Base-by-base conservation (phyloP, 2,329 filamentous ascomycete genomes). In the Trichoderma hamatum region DNA sequence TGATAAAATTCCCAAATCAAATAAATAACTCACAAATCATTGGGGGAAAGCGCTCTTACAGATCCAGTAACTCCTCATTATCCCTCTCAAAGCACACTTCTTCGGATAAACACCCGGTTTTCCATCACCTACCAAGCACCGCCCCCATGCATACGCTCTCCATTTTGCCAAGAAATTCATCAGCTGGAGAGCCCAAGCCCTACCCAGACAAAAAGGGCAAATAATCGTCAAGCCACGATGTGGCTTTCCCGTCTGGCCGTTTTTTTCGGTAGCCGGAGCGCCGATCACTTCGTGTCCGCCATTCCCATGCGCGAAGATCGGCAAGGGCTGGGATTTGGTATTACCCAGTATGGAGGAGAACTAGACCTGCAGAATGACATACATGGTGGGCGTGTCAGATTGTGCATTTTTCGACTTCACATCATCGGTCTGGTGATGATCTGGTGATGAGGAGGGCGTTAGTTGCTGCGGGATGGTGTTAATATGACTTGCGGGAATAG, bases 201-300 rank as follows among this genome's bases (percentile, higher is more conserved):
- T 32, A 21, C 7, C 7, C 21, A n/a, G 34, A 46, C 46, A 49
- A 13, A 24, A 49, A 49, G 10, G 46, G 39, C 7, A 43, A 49
- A 56, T 13, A 32, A 56, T 21, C 24, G 54, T 9, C 51, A 28
- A 26, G 26, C 51, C 54, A 19, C 54, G 54, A 28, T 32, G 54
- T 56, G 54, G 54, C 54, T 56, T 56, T 56, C 14, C 54, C 51
- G 4, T n/a, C 28, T 19, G 54, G 52, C 28, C 49, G 30, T 39
- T 24, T 30, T 43, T n/a, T 43, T 14, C 49, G 61, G 51, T 51
- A 65, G 54, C 52, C 26, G 19, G 36, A 46, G 39, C 21, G 52
- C 63, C 52, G 63, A 66, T 66, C 63, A 26, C 61, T 62, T 56
- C 46, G 59, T 62, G 39, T 62, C 59, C 59, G 39, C 59, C 59